Conservation (phyloP, 2,329 filamentous ascomycete species). For the Fusarium beomiforme region DNA sequence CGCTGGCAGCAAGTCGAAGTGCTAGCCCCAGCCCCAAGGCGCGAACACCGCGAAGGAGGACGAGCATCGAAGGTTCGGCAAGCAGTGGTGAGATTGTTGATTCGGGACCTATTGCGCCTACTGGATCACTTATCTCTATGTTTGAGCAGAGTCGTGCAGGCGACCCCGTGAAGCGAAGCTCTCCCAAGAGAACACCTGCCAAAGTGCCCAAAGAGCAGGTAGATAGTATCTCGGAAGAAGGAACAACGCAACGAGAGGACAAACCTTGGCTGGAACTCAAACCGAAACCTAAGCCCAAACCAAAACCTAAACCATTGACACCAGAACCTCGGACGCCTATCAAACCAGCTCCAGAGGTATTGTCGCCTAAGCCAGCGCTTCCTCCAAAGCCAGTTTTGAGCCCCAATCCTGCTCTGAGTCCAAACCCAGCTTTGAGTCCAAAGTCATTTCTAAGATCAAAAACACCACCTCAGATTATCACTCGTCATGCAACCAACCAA, state of each 20-base stretch:
- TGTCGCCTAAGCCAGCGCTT: constrained; percentile 49
- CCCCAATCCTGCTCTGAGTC: not conserved
- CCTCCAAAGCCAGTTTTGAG: constrained; percentile 40
- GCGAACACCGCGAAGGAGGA: constrained; percentile 42
- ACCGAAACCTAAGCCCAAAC: constrained; percentile 40
- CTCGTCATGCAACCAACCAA: constrained; percentile 31
- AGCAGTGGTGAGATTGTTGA: constrained; percentile 50
- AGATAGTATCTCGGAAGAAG: constrained; percentile 26
- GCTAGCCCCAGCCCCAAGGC: constrained; percentile 51
- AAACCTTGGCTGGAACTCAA: constrained; percentile 39
- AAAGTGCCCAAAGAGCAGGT: constrained; percentile 13
- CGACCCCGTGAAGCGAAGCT: constrained; percentile 50
- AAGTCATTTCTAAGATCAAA: constrained; percentile 46
- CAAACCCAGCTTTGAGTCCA: constrained; percentile 1
- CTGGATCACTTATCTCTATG: constrained; percentile 72
- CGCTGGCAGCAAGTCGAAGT: constrained; percentile 65
- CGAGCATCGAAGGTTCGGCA: constrained; percentile 45
- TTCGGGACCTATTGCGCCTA: constrained; percentile 68
- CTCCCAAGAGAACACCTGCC: constrained; percentile 33
- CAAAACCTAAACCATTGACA: constrained; percentile 37
- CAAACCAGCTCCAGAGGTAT: constrained; percentile 39
- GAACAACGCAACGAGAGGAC: not conserved
- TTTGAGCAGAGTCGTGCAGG: constrained; percentile 65
- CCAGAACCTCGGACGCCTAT: constrained; percentile 31
- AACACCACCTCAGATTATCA: constrained; percentile 43